Conservation (phyloP, 2,329 filamentous ascomycete genomes). For the Aspergillus floridensis region DNA sequence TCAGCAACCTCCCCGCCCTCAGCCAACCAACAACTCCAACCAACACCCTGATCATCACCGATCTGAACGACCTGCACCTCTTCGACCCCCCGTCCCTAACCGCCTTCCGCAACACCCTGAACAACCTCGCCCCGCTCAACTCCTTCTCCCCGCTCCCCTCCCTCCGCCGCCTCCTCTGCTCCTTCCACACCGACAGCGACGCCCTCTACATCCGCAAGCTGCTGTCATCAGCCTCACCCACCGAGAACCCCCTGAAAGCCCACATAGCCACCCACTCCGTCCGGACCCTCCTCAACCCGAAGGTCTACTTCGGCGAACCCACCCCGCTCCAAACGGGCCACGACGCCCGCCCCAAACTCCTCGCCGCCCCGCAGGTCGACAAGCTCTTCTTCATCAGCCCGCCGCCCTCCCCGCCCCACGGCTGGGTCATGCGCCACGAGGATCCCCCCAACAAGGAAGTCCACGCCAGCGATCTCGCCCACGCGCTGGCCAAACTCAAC, state of each 20-base stretch:
- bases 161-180: constrained; percentile 51
- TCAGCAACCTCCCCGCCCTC: constrained; percentile 46
- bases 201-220: constrained; percentile 45
- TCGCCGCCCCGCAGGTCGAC: constrained; percentile 56
- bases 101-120: constrained; percentile 44
- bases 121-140: constrained; percentile 44
- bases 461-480: constrained; percentile 60
- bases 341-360: constrained; percentile 43
- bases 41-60: constrained; percentile 53
- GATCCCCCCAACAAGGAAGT: constrained; percentile 65
- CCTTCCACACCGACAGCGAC: constrained; percentile 44
- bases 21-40: constrained; percentile 46
- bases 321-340: constrained; percentile 44
- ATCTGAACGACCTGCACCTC: constrained; percentile 45
- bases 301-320: constrained; percentile 54
- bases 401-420: constrained; percentile 62
- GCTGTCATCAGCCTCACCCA: constrained; percentile 36
- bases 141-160: constrained; percentile 53
- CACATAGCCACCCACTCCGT: not conserved
- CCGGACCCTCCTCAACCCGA: constrained; percentile 33
- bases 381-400: constrained; percentile 67
- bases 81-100: constrained; percentile 47
- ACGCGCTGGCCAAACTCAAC: constrained; percentile 53
- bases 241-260: constrained; percentile 22
- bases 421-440: constrained; percentile 63